Evolutionary conservation across 2,329 filamentous ascomycete species (phyloP), one percentile per base, ranked within the genome.

Genomic region (Pyricularia grisea): DNA sequence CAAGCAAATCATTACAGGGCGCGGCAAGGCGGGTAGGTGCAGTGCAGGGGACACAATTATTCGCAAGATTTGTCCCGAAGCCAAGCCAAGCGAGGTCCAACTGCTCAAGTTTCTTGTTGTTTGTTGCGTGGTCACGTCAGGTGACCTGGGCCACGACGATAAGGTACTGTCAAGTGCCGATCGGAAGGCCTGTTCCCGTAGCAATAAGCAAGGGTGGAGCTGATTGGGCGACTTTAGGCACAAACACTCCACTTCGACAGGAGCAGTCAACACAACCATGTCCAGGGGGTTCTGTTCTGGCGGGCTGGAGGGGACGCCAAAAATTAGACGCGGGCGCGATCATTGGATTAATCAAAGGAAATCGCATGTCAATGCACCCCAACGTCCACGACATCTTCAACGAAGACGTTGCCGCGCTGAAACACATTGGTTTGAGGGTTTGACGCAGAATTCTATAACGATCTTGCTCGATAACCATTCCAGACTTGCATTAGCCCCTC

Each of bases 191-290:
- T 28, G 67, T 68, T 68, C 42, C 67, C 58, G 67, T 68, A 55
- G 67, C 67, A 68, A 68, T 68, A 25, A 63, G 42, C 17, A 30
- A 11, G 17, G 33, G 30, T 61, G 67, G 28, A 23, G 12, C 55
- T 68, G 67, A 60, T 68, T 68, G 67, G 67, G 66, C 66, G 28
- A 25, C 33, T 58, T 67, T 50, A 25, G 36, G 67, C 67, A 27
- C 12, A 28, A 63, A 27, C 58, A 61, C 58, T 27, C 58, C 58
- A 61, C 58, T 61, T 25, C 25, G 11, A 61, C 58, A 25, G 58
- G 25, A 27, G 14, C 58, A 27, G 58, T 61, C 58, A 61, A 61
- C 58, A 61, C 12, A 27, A 63, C 25, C 27, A 4, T 23, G n/a
- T 25, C 5, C 23, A 63, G 60, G 60, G 60, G 25, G 60, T 27